Conservation (phyloP, 2,329 filamentous ascomycete genomes). For the Sporothrix luriei region DNA sequence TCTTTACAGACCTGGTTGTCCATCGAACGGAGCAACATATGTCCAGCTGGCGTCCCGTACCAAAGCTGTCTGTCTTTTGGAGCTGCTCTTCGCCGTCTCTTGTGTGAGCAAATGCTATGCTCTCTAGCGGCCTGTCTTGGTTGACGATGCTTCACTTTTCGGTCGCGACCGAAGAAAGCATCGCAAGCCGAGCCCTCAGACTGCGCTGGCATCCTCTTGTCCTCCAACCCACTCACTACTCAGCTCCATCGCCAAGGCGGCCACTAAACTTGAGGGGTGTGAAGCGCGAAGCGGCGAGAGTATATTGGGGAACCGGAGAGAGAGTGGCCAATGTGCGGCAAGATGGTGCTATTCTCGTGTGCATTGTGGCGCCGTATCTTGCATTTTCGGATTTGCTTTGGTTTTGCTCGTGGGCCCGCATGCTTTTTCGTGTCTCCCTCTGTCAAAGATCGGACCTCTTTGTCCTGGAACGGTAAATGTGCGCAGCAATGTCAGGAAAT, state of each 20-base stretch:
- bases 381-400: background rate
- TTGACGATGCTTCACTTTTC: no score
- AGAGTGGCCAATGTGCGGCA: background rate
- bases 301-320: constrained; percentile 2
- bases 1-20: background rate
- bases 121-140: background rate
- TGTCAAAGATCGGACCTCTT: background rate
- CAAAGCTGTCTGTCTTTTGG: background rate
- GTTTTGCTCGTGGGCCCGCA: background rate
- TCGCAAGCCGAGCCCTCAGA: background rate
- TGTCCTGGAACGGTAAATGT: constrained; percentile 1
- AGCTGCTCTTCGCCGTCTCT: background rate
- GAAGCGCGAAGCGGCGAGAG: constrained; percentile 25
- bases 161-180: background rate
- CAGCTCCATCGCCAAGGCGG: constrained; percentile 26
- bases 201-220: background rate
- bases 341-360: constrained; percentile 6
- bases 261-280: constrained; percentile 21
- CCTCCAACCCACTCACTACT: background rate
- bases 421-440: background rate
- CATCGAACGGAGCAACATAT: no score
- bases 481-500: background rate
- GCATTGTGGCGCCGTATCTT: background rate
- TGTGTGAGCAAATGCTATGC: background rate
- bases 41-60: background rate